Evolutionary conservation across 495 filamentous ascomycete genomes (phyloP).

Genomic region (Annulohypoxylon maeteangense): DNA sequence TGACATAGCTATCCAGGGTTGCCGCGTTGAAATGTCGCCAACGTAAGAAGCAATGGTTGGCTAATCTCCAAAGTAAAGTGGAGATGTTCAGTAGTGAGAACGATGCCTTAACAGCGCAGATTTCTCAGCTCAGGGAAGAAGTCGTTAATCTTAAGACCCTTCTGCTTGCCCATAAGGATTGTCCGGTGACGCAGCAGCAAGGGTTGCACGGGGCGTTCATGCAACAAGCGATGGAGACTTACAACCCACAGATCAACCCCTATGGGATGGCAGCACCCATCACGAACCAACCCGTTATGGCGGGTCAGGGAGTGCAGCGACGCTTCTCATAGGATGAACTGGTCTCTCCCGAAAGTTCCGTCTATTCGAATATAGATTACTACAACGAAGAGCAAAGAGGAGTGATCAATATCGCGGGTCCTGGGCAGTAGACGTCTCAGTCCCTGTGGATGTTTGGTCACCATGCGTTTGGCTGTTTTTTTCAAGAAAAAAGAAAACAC

Average conservation of each 20-base stretch:
- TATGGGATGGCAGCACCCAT: constrained; percentile 74
- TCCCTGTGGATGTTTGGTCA: constrained; percentile 1
- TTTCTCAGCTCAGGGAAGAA: constrained; percentile 87
- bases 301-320: constrained; percentile 62
- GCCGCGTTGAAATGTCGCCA: constrained; percentile 97
- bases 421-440: constrained; percentile 7
- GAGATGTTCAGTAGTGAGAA: constrained; percentile 92
- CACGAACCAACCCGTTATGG: constrained; percentile 65
- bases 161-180: constrained; percentile 95
- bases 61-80: constrained; percentile 93
- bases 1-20: constrained; percentile 68
- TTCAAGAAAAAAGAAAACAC: constrained; percentile 5
- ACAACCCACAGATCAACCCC: constrained; percentile 72
- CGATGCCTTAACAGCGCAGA: constrained; percentile 83
- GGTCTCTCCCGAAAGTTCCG: constrained; percentile 22
- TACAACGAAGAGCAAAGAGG: constrained; percentile 6
- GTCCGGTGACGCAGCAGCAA: constrained; percentile 89
- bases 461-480: constrained; percentile 2
- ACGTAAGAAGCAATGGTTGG: constrained; percentile 98
- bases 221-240: constrained; percentile 61
- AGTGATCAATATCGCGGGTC: constrained; percentile 11
- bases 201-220: constrained; percentile 77
- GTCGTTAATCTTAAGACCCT: constrained; percentile 94
- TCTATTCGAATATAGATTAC: constrained; percentile 20
- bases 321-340: constrained; percentile 58